Conservation (phyloP, 2,329 filamentous ascomycete genomes). For the Alternaria sp. region DNA sequence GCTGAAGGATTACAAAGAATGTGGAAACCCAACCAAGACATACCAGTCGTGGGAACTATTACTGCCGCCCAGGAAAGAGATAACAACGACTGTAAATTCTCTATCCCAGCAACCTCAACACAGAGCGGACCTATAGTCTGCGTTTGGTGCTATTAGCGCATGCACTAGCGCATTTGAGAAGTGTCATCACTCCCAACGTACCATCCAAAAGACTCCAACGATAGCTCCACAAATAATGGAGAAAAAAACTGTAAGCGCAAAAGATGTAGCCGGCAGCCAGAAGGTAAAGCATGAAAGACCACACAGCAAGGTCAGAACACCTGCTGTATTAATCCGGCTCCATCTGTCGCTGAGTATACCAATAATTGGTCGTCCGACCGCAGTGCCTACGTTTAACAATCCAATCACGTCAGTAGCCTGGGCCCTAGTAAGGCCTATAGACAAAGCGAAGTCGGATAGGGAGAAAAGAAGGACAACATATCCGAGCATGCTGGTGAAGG, state of each 20-base stretch:
- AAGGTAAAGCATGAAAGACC: conserved; percentile 54
- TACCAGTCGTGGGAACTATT: conserved; percentile 42
- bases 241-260: conserved; percentile 56
- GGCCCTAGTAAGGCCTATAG: conserved; percentile 52
- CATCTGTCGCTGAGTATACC: conserved; percentile 58
- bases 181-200: conserved; percentile 23
- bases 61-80: conserved; percentile 52
- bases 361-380: conserved; percentile 58
- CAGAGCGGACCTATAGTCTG: conserved; percentile 53
- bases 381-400: conserved; percentile 59
- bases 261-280: conserved; percentile 58
- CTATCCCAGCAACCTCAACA: conserved; percentile 54
- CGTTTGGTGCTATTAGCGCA: conserved; percentile 3
- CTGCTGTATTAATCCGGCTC: conserved; percentile 56
- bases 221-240: conserved; percentile 56
- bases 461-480: conserved; percentile 60
- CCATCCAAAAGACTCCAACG: conserved; percentile 61
- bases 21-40: conserved; percentile 38
- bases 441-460: conserved; percentile 58
- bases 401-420: conserved; percentile 56
- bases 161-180: background rate
- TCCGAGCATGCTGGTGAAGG: conserved; percentile 58
- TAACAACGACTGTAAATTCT: conserved; percentile 53
- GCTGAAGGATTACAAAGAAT: background rate
- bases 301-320: conserved; percentile 51